phyloP scores from a whole-genome alignment of 2,329 filamentous ascomycete genomes.

The Aspergillus tamarii region DNA sequence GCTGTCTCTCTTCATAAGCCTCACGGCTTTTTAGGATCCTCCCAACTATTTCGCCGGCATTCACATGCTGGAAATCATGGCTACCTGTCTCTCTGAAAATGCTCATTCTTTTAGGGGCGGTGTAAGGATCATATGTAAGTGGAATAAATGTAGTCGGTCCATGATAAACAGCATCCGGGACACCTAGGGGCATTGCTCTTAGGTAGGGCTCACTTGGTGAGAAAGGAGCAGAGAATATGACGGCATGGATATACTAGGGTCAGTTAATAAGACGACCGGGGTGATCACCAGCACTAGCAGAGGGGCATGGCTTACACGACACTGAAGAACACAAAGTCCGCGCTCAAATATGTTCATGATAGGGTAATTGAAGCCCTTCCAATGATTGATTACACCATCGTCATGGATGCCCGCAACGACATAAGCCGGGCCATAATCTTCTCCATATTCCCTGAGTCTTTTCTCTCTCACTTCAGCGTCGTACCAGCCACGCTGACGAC shows the following conservation, averaged over 20 bases:
- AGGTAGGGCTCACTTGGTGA: conserved; percentile 81
- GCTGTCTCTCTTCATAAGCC: conserved; percentile 88
- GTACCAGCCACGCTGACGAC: conserved; percentile 73
- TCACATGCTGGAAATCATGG: conserved; percentile 84
- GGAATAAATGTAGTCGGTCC: conserved; percentile 92
- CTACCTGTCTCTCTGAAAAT: conserved; percentile 79
- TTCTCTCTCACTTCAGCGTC: conserved; percentile 64
- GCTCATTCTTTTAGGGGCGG: conserved; percentile 75
- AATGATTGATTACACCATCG: conserved; percentile 90
- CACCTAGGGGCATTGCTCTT: conserved; percentile 70
- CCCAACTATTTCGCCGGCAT: conserved; percentile 88
- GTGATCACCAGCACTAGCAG: background rate
- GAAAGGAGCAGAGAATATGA: conserved; percentile 89
- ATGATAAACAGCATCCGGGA: conserved; percentile 84
- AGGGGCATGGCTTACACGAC: conserved; percentile 64
- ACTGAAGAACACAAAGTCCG: conserved; percentile 92
- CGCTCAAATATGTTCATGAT: conserved; percentile 99
- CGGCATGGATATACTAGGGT: conserved; percentile 76
- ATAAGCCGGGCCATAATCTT: conserved; percentile 80
- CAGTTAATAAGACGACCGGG: conserved; percentile 5
- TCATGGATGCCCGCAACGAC: conserved; percentile 94
- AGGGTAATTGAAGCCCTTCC: conserved; percentile 97
- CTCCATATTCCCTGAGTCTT: conserved; percentile 64
- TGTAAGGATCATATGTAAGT: conserved; percentile 77
- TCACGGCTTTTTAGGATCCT: conserved; percentile 85